Evolutionary conservation across 257 asterid species (phyloP).

Genomic region (Coffea canephora): DNA sequence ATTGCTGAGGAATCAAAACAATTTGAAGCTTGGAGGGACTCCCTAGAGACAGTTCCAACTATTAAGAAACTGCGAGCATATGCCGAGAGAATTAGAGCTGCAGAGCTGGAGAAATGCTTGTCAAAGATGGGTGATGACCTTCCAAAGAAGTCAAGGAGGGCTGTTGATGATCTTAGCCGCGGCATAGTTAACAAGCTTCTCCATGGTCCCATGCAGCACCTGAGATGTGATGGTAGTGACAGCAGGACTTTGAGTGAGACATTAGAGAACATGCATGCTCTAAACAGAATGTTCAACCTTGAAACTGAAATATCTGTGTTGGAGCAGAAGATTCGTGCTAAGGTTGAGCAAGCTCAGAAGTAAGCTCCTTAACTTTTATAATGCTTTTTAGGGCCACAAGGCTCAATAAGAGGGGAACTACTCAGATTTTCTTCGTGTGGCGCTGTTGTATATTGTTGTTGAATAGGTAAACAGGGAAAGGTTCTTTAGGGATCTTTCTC

Average conservation of each 20-base stretch:
- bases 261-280: conserved; percentile 96
- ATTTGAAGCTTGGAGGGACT: conserved; percentile 95
- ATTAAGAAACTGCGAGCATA: conserved; percentile 91
- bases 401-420: conserved; percentile 46
- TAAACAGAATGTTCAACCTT: conserved; percentile 80
- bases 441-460: conserved; percentile 28
- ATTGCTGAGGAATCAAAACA: conserved; percentile 77
- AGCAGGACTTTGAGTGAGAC: conserved; percentile 86
- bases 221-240: conserved; percentile 95
- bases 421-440: conserved; percentile 28
- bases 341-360: conserved; percentile 79
- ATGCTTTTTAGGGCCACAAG: conserved; percentile 20
- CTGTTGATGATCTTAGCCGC: conserved; percentile 84
- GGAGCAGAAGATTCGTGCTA: conserved; percentile 87
- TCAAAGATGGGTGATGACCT: conserved; percentile 93
- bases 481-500: conserved; percentile 30
- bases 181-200: conserved; percentile 91
- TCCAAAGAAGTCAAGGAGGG: conserved; percentile 70
- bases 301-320: conserved; percentile 80
- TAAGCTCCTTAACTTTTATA: conserved; percentile 23
- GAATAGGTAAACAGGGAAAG: conserved; percentile 29
- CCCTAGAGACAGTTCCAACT: conserved; percentile 87
- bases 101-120: conserved; percentile 86
- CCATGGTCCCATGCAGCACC: conserved; percentile 98
- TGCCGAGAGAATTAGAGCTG: conserved; percentile 77